These are phyloP conservation scores for Schizopora paradoxa DNA, from an alignment of 1,284 basidiomycete species.

Conservation along the genomic window DNA sequence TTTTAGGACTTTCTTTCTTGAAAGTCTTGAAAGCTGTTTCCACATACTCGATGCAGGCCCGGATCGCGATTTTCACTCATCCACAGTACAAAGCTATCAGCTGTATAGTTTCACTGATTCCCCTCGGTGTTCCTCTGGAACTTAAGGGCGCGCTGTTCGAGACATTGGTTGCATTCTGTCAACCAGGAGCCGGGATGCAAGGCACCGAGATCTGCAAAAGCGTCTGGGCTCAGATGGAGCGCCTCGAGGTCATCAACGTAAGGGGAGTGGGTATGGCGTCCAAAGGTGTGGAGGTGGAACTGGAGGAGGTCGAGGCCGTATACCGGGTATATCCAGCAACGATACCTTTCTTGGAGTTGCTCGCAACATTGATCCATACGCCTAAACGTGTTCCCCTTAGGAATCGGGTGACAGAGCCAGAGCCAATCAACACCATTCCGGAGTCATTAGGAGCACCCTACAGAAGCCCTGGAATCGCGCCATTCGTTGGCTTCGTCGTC, in stretches of 20 bases:
- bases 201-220: conserved; percentile 78
- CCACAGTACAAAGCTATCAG: conserved; percentile 76
- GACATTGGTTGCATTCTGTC: conserved; percentile 81
- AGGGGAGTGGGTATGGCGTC: conserved; percentile 37
- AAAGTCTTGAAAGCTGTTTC: conserved; percentile 79
- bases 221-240: conserved; percentile 82
- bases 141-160: conserved; percentile 87
- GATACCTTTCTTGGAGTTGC: conserved; percentile 80
- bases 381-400: conserved; percentile 61
- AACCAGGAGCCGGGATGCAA: conserved; percentile 62
- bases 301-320: conserved; percentile 82
- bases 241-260: conserved; percentile 78
- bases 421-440: conserved; percentile 68
- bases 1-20: conserved; percentile 77
- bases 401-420: conserved; percentile 53
- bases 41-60: conserved; percentile 71
- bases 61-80: conserved; percentile 75
- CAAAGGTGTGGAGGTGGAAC: conserved; percentile 73
- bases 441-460: conserved; percentile 72
- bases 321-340: conserved; percentile 82
- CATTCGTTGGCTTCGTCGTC: conserved; percentile 80
- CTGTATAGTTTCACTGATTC: conserved; percentile 73
- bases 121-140: conserved; percentile 81
- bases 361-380: conserved; percentile 77
- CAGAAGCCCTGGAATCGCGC: conserved; percentile 69